Evolutionary conservation across 2,329 filamentous ascomycete species (phyloP).

Genomic region (Apiospora kogelbergensis): DNA sequence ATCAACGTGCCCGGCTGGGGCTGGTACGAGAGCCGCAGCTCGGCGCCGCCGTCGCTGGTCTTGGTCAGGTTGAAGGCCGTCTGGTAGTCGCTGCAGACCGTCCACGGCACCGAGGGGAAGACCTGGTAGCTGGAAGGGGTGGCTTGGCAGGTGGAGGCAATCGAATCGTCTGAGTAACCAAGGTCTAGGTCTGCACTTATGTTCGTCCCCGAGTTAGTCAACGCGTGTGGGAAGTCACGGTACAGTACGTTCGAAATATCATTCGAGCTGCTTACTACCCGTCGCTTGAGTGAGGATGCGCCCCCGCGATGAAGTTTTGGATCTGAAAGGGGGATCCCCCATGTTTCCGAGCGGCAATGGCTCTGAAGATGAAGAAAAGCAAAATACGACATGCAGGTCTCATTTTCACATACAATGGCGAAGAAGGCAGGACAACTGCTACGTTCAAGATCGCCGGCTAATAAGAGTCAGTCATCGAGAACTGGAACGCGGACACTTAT

Average conservation of each 20-base stretch:
- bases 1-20: neutral
- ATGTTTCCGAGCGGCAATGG: neutral
- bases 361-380: neutral
- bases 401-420: neutral
- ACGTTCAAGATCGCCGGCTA: neutral
- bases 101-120: slow-evolving; percentile 20
- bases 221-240: too few relatives aligned
- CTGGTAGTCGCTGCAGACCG: slow-evolving; percentile 16
- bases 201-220: too few relatives aligned
- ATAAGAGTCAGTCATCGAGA: neutral
- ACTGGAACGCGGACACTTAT: neutral
- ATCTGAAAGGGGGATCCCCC: slow-evolving; percentile 14
- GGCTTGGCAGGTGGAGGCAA: slow-evolving; percentile 15
- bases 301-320: slow-evolving; percentile 19
- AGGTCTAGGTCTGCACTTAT: slow-evolving; percentile 19
- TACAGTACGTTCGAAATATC: too few relatives aligned
- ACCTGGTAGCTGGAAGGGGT: slow-evolving; percentile 16
- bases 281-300: slow-evolving; percentile 20
- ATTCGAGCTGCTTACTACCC: slow-evolving; percentile 25
- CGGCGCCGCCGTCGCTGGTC: slow-evolving; percentile 17
- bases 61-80: slow-evolving; percentile 21
- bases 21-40: slow-evolving; percentile 19
- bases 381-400: neutral
- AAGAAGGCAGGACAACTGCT: neutral
- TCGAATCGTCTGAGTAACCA: slow-evolving; percentile 9